Base-by-base conservation (phyloP, 805 yeast species). In the Barnettozyma siamensis region DNA sequence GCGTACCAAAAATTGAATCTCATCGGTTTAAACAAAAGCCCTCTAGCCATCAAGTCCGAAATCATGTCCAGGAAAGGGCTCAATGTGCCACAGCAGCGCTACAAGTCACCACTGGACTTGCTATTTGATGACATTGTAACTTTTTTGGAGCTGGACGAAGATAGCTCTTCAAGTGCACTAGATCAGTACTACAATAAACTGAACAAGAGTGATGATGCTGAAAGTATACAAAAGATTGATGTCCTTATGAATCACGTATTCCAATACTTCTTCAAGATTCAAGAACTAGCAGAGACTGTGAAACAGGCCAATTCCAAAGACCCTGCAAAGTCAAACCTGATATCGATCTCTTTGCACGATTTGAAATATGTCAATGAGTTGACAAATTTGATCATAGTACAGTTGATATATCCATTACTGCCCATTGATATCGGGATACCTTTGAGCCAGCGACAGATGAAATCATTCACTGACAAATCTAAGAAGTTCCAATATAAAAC, bases 321-420 rank as follows among this genome's bases (percentile, higher is more conserved):
- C 30, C 37, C 49, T 3, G 58, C 53, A 7, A 53, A 48, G 26
- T 27, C 44, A 2, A 45, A 55, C 20, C 43, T 67, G 33, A 47
- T 84, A 10, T 67, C 83, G 8, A 80, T 91, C 13, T 86, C 97
- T 0, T 67, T 91, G 9, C 88, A 87, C 52, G 98, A 93, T 58
- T 79, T 91, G 72, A 83, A 80, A 56, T 72, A 76, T 4, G 74
- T 93, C 42, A 81, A 83, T 28, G 73, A 70, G 18, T 55, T 91
- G 33, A 59, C 83, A 16, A 83, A 80, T 47, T 43, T 83, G 10
- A 66, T 89, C 2, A 75, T 88, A 0, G 60, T 83, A 2, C 82
- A 80, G 48, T 89, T 95, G 0, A 68, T 91, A 0, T 83, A 82
- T 49, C 76, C 88, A 0, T 73, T 76, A 38, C 46, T 87, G 1